Conservation (phyloP, 164 flowering plant species). For the Vitis vinifera region ASM3070453v1 NC_081816.1:20462001-20462500, state of each 20-base stretch:
- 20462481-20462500: neutral
- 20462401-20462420: too few species aligned
- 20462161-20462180: constrained; percentile 95
- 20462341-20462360: too few species aligned
- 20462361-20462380: too few species aligned
- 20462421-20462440: too few species aligned
- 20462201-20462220: constrained; percentile 94
- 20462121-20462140: constrained; percentile 92
- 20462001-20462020: too few species aligned
- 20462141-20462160: constrained; percentile 92
- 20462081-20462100: constrained; percentile 63
- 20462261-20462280: too few species aligned
- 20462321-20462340: too few species aligned
- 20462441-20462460: neutral
- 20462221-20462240: constrained; percentile 58
- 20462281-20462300: too few species aligned
- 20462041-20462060: too few species aligned
- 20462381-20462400: too few species aligned
- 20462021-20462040: too few species aligned
- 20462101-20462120: constrained; percentile 94
- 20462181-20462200: constrained; percentile 91
- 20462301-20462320: too few species aligned
- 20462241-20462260: constrained; percentile 1
- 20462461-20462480: neutral
- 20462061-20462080: neutral